These are phyloP conservation scores for Entoloma clypeatum DNA, from an alignment of 1,284 basidiomycete species.

Conservation along the genomic window DNA sequence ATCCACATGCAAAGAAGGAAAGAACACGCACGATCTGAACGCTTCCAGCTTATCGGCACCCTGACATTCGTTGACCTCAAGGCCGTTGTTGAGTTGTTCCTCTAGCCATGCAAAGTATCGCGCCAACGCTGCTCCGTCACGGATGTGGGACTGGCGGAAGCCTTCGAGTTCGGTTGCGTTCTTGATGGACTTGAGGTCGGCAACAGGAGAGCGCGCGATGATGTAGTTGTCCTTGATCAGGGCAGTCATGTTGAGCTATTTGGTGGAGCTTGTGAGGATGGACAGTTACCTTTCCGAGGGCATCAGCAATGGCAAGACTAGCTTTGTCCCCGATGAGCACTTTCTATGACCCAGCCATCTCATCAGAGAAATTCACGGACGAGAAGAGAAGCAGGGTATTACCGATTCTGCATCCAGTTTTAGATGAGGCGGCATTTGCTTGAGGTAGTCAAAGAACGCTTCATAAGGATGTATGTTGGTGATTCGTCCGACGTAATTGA, in stretches of 20 bases:
- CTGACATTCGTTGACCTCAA: constrained; percentile 76
- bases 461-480: constrained; percentile 75
- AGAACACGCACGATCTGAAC: constrained; percentile 67
- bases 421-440: constrained; percentile 45
- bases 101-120: constrained; percentile 96
- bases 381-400: constrained; percentile 5
- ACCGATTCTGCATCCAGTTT: constrained; percentile 44
- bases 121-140: constrained; percentile 86
- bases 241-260: constrained; percentile 7
- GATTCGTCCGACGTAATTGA: constrained; percentile 53
- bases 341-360: constrained; percentile 34
- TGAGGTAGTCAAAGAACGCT: constrained; percentile 60
- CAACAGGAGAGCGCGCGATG: constrained; percentile 71
- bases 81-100: constrained; percentile 66
- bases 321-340: constrained; percentile 70
- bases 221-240: constrained; percentile 49
- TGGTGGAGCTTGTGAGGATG: constrained; percentile 9
- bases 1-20: constrained; percentile 1
- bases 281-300: constrained; percentile 60
- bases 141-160: constrained; percentile 85
- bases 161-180: constrained; percentile 85
- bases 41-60: constrained; percentile 78
- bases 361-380: not conserved
- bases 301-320: constrained; percentile 75
- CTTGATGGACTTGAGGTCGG: constrained; percentile 88